Base-by-base conservation (phyloP, 257 asterid species). In the Nicotiana benthamiana region DNA sequence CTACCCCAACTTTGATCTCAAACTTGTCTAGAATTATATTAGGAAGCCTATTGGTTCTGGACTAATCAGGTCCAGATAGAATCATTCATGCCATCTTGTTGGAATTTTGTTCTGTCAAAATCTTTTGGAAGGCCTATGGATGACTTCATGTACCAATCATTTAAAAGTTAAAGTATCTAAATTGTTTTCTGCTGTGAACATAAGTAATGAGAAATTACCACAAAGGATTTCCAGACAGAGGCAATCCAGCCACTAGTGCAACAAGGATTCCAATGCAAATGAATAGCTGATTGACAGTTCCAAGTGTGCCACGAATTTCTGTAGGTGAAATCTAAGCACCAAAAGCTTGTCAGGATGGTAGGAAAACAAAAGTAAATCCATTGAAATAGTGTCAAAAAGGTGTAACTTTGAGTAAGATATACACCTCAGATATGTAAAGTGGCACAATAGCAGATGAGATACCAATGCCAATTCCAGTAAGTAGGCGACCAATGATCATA, bases 341-440 rank as follows among this genome's bases (percentile, higher is more conserved):
- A 61, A 86, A 63, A 26, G 43, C 85, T 27, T 27, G 78, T 83
- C 74, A 90, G 87, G 80, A 70, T 70, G 59, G 59, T 6, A 22
- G 24, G 22, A 46, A 40, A 13, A 43, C 3, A 4, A 70, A 43
- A 43, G 22, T 70, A 43, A 3, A 43, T 20, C 59, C 59, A 12
- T 70, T 43, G 53, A 56, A 11, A 70, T 43, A 46, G 20, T 43
- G 59, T 22, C 32, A 34, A 36, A 70, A 20, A 43, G 77, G 34
- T 70, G 36, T 13, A 43, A 70, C 34, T 20, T 70, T 43, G 57
- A 43, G 59, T 70, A 64, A 75, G 34, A 68, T 72, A 36, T 74
- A 82, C 72, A 95, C 99, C 98, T 95, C 99, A 76, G 99, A 95
- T 84, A 95, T 93, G 91, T 95, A 95, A 83, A 95, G 99, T 70